Conservation (phyloP, 352 stramenopile genomes). For the Globisporangium carolinianum region DNA sequence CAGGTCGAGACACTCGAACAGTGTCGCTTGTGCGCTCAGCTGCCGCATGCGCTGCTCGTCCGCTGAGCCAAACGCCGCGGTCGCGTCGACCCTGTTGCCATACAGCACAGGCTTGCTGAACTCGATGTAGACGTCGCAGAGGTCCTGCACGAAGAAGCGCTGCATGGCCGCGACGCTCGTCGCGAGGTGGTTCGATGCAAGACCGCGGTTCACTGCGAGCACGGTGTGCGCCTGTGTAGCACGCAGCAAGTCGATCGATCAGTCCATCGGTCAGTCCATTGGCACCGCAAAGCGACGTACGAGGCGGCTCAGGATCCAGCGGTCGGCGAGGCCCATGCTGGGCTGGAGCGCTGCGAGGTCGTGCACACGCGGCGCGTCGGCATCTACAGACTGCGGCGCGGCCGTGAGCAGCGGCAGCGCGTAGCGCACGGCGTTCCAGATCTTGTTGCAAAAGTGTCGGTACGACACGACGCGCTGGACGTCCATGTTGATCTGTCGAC, state of each 20-base stretch:
- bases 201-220: constrained; percentile 47
- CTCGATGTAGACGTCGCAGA: constrained; percentile 87
- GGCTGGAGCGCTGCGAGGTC: constrained; percentile 25
- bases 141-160: constrained; percentile 80
- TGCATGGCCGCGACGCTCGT: constrained; percentile 63
- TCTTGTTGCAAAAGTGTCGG: constrained; percentile 87
- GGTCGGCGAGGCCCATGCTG: constrained; percentile 57
- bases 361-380: neutral
- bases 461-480: constrained; percentile 78
- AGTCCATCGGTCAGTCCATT: too few species aligned
- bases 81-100: constrained; percentile 42
- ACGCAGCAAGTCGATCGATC: too few species aligned
- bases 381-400: neutral
- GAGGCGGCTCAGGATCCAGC: constrained; percentile 82
- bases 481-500: constrained; percentile 87
- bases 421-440: constrained; percentile 84
- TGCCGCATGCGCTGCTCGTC: constrained; percentile 56
- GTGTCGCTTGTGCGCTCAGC: constrained; percentile 86
- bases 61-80: constrained; percentile 22
- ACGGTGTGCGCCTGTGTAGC: constrained; percentile 44
- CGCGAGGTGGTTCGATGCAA: constrained; percentile 64
- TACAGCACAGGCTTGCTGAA: constrained; percentile 83
- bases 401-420: constrained; percentile 53
- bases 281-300: constrained; percentile 19
- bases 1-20: constrained; percentile 93